Base-by-base conservation (phyloP, 257 asterid genomes). In the Forsythia viridissima region DNA sequence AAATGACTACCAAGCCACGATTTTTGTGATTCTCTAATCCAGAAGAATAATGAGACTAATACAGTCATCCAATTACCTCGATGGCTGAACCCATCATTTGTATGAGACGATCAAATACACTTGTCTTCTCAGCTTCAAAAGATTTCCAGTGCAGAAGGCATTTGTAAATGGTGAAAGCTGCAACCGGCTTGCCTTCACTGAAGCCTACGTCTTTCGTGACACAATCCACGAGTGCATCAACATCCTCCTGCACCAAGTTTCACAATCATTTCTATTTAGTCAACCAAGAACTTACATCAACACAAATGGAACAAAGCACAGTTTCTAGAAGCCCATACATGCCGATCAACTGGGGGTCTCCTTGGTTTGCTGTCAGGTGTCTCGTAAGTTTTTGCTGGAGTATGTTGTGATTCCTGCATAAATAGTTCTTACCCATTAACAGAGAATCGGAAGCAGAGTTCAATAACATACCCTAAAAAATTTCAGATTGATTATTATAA, bases 91-190 rank as follows among this genome's bases (percentile, higher is more conserved):
- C 98, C 81, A 96, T 87, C 97, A 93, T 96, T 84, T 92, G 94
- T 89, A 96, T 87, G 86, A 96, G 94, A 77, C 97, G 98, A 86
- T 96, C 99, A 82, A 96, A 96, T 70, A 96, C 99, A 76, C 99
- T 96, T 46, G 99, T 96, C 77, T 96, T 90, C 71, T 96, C 99
- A 41, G 99, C 99, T 93, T 96, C 99, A 77, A 96, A 93, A 78
- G 99, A 96, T 86, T 91, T 92, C 99, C 99, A 96, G 81, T 96
- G 94, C 84, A 96, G 87, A 84, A 96, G 99, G 86, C 97, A 96
- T 81, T 93, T 96, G 86, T 92, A 96, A 77, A 93, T 96, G 52
- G 98, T 93, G 90, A 96, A 93, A 80, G 98, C 99, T 37, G 99
- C 98, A 75, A 96, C 96, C 59, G 99, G 97, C 85, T 92, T 96